Percentiles rank a stretch among this genome's conserved stretches.
Conservation (phyloP, 2,329 filamentous ascomycete genomes). For the Colletotrichum spaethianum region DNA sequence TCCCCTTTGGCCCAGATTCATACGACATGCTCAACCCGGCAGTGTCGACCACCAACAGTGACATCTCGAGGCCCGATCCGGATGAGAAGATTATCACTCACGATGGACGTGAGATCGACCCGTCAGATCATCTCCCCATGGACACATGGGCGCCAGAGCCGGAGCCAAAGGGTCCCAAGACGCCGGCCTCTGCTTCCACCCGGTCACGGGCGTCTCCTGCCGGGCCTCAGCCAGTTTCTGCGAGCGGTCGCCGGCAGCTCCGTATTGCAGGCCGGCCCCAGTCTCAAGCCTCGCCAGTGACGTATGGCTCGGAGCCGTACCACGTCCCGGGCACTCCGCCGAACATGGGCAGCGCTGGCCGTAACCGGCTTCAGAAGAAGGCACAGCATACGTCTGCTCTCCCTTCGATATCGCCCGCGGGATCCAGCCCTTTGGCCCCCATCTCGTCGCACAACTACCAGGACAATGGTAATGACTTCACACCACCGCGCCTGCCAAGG, state of each 20-base stretch:
- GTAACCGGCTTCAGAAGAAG: conserved; percentile 78
- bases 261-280: conserved; percentile 66
- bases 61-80: conserved; percentile 55
- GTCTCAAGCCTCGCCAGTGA: conserved; percentile 56
- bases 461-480: conserved; percentile 58
- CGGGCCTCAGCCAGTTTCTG: conserved; percentile 67
- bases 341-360: conserved; percentile 55
- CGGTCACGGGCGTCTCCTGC: conserved; percentile 60
- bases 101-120: conserved; percentile 83
- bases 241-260: conserved; percentile 65
- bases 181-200: conserved; percentile 46
- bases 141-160: conserved; percentile 85
- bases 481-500: conserved; percentile 59
- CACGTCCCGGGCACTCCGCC: conserved; percentile 50
- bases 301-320: conserved; percentile 49
- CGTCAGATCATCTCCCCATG: conserved; percentile 84
- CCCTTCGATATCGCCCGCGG: conserved; percentile 53
- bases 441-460: conserved; percentile 67
- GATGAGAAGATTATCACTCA: conserved; percentile 81
- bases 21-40: conserved; percentile 81
- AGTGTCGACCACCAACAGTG: conserved; percentile 47
- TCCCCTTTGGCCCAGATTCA: conserved; percentile 82
- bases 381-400: conserved; percentile 60
- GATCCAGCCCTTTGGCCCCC: conserved; percentile 66
- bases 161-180: conserved; percentile 61